Base-by-base conservation (phyloP, 345 rosid genomes). In the Xanthoceras sorbifolium region DNA sequence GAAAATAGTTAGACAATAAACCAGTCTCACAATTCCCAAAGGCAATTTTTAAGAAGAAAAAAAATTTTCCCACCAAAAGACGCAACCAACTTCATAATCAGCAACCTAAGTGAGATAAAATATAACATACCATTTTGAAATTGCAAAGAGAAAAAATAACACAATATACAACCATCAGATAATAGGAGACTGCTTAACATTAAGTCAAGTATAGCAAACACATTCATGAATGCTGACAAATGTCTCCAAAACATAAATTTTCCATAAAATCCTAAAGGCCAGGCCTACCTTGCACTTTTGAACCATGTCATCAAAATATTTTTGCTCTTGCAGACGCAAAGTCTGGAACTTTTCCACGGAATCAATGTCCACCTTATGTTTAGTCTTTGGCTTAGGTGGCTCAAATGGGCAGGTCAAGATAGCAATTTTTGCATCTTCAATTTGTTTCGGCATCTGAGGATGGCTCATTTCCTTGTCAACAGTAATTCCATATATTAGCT, bases 341-440 rank as follows among this genome's bases (percentile, higher is more conserved):
- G 90, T 90, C 88, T 96, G 89, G 76, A 96, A 96, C 90, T 94
- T 96, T 77, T 96, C 99, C 71, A 96, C 98, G 0, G 94, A 90
- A 84, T 96, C 97, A 82, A 96, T 92, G 72, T 96, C 99, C 81
- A 96, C 97, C 97, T 96, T 96, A 88, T 96, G 99, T 69, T 96
- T 96, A 59, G 99, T 96, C 86, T 96, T 94, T 2, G 98, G 98
- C 90, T 96, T 94, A 1, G 99, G 98, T 62, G 99, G 98, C 87
- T 94, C 98, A 86, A 96, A 94, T 55, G 99, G 94, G 82, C 98
- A 96, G 20, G 99, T 96, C 89, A 94, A 78, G 75, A 96, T 93
- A 65, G 98, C 98, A 90, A 96, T 96, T 81, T 90, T 94, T 1
- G 97, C 98, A 85, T 96, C 90, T 82, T 90, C 88, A 84, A 96